These are phyloP conservation scores for Candida succiphila DNA, from an alignment of 805 yeast species.

Conservation along the genomic window DNA sequence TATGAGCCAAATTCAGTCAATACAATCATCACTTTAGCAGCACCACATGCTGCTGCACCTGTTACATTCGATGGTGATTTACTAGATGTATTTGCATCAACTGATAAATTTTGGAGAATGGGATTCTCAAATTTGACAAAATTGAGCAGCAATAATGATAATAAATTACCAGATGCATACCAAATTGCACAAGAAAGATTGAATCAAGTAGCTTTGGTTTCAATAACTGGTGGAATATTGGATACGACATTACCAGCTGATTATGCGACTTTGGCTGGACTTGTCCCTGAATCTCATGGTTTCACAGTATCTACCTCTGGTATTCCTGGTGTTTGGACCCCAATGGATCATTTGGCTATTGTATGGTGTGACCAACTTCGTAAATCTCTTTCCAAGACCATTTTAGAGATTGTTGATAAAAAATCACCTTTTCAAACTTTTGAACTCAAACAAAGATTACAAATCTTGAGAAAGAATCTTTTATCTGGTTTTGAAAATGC, in stretches of 20 bases:
- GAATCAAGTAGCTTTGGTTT: slow-evolving; percentile 55
- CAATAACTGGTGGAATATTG: slow-evolving; percentile 80
- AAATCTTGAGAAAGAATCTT: slow-evolving; percentile 33
- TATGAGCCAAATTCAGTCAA: slow-evolving; percentile 65
- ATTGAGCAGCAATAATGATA: slow-evolving; percentile 1
- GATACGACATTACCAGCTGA: slow-evolving; percentile 86
- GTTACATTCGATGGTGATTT: slow-evolving; percentile 89
- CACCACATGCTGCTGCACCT: slow-evolving; percentile 92
- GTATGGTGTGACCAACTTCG: slow-evolving; percentile 95
- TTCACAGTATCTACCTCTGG: slow-evolving; percentile 79
- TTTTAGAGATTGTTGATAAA: slow-evolving; percentile 52
- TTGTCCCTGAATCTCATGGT: slow-evolving; percentile 69
- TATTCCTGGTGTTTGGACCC: slow-evolving; percentile 86
- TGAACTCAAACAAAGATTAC: slow-evolving; percentile 47
- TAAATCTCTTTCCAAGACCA: slow-evolving; percentile 42
- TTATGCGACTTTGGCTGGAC: slow-evolving; percentile 62
- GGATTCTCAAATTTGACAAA: slow-evolving; percentile 28
- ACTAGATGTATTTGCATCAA: slow-evolving; percentile 57
- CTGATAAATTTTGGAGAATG: slow-evolving; percentile 73
- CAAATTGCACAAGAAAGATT: slow-evolving; percentile 34
- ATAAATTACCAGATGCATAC: slow-evolving; percentile 1
- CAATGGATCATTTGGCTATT: slow-evolving; percentile 88
- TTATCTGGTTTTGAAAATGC: slow-evolving; percentile 49
- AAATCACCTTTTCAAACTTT: slow-evolving; percentile 37
- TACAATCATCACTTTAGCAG: slow-evolving; percentile 74